Evolutionary conservation across 495 filamentous ascomycete genomes (phyloP), one percentile per base, ranked within the genome.

Genomic region (Articulospora tetracladia): DNA sequence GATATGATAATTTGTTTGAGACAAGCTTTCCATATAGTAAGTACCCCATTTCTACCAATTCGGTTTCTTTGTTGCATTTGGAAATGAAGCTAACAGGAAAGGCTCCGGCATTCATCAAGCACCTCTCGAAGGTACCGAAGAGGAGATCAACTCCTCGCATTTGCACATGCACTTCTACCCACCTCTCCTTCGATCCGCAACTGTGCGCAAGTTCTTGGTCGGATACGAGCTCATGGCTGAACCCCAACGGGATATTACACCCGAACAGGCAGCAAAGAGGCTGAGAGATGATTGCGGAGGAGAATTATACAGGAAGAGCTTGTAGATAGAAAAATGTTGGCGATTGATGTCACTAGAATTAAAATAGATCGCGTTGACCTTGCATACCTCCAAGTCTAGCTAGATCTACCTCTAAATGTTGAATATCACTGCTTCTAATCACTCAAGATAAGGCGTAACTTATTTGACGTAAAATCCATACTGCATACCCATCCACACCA

Each of bases 121-220:
- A 27, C 95, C 94, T 11, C 77, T 98, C 4, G 84, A 92, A 36
- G 92, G 90, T n/a, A 86, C 84, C 3, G 79, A 83, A 15, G 90
- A 96, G 64, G 92, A 97, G 72, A 79, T 91, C 30, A 90, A 95
- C 68, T 82, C 84, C 17, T 91, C 89, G 52, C 90, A 96, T 78
- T 84, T 98, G 70, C 94, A 98, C 70, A 83, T 98, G 76, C 94
- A 98, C 74, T 98, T 98, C 73, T 97, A 96, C 72, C 94, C 94
- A 17, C 94, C 94, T 8, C 77, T 98, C 39, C 79, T 98, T 62
- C 84, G 94, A 46, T 96, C 92, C 61, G 94, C 94, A 12, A 93
- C 90, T 4, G 95, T 98, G 30, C 85, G 88, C 58, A 98, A 98
- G 77, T 98, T 98, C 75, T 68, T 97, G 41, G 94, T 98, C 26